Base-by-base conservation (phyloP, 129 eudicot species). In the Sambucus nigra region DNA sequence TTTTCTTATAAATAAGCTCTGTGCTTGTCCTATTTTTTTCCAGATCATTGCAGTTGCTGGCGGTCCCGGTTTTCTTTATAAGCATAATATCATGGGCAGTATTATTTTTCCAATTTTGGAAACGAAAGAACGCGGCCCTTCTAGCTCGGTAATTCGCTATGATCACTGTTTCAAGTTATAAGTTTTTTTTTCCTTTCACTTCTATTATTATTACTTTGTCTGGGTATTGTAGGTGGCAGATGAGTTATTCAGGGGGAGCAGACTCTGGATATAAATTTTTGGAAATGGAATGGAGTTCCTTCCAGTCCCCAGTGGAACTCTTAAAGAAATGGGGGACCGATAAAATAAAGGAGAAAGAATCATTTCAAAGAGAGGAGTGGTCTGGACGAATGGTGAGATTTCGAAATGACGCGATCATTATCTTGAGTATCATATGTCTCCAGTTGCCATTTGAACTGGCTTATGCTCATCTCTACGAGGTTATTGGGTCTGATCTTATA, bases 401-500 rank as follows among this genome's bases (percentile, higher is more conserved):
- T 33, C 76, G 99, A 75, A 91, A 91, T 60, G 99, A 91, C 55
- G 76, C 86, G 4, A 47, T 91, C 48, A 60, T 91, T 53, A 74
- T 91, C 63, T 52, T 73, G 64, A 86, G 95, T 65, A 91, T 91
- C 59, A 74, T 91, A 25, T 91, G 81, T 69, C 95, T 91, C 51
- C 95, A 91, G 65, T 75, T 91, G 61, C 99, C 99, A 0, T 85
- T 91, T 64, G 99, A 91, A 66, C 65, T 91, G 62, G 95, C 95
- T 22, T 91, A 85, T 73, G 99, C 99, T 31, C 95, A 91, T 82
- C 80, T 91, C 25, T 91, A 91, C n/a, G 99, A 91, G 74, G 70
- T 74, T 67, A 57, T 85, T 35, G 59, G 51, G 39, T 73, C 81
- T 15, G 98, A 89, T 64, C 20, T 81, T 22, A 9, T 76, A 8